phyloP scores from a whole-genome alignment of 2,329 filamentous ascomycete genomes.

The Trichoderma semiorbis region DNA sequence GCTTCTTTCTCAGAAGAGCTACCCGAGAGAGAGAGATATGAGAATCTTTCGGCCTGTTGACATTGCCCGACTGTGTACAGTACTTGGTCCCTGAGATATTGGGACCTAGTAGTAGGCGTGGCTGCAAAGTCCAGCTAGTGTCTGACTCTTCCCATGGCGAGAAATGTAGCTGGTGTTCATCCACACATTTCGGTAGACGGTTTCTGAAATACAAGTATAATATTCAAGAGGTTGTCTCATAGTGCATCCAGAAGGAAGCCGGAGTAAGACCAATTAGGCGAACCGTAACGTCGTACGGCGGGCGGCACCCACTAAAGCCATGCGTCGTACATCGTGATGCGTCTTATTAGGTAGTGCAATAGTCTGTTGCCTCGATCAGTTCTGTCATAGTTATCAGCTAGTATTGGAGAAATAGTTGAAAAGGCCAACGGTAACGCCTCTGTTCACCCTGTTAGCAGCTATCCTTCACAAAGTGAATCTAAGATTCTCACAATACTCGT shows the following conservation, averaged over 20 bases:
- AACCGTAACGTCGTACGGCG: not conserved
- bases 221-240: not conserved
- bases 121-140: not conserved
- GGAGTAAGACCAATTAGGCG: constrained; percentile 1
- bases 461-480: not conserved
- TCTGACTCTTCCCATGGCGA: not conserved
- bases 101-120: not conserved
- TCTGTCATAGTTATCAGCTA: not conserved
- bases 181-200: not conserved
- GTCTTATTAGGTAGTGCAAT: not conserved
- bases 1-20: not conserved
- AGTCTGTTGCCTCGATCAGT: not conserved
- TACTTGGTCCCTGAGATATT: not conserved
- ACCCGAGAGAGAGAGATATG: not conserved
- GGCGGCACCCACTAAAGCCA: not conserved
- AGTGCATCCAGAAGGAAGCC: not conserved
- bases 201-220: not conserved
- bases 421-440: not conserved
- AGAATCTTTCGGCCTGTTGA: not conserved
- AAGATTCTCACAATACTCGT: not conserved
- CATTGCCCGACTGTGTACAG: not conserved
- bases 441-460: not conserved
- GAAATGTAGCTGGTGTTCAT: not conserved
- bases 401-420: not conserved
- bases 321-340: not conserved